Conservation (phyloP, 1,284 basidiomycete species). For the Porogramme epimiltina region DNA sequence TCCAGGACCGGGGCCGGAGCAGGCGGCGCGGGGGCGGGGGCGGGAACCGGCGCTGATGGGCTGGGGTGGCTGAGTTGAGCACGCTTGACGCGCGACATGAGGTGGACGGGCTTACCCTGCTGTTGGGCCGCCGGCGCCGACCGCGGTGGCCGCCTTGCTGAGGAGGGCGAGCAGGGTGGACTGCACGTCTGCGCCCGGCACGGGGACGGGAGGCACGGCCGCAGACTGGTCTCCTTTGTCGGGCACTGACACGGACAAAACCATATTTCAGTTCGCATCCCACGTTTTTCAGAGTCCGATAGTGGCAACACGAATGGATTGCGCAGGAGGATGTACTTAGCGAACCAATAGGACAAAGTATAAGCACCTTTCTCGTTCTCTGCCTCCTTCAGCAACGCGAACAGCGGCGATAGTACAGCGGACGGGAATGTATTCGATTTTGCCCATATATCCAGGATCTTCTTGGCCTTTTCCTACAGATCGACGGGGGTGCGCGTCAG, state of each 20-base stretch:
- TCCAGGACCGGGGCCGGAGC: slow-evolving; percentile 44
- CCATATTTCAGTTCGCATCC: slow-evolving; percentile 68
- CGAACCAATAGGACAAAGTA: slow-evolving; percentile 63
- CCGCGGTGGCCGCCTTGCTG: slow-evolving; percentile 53
- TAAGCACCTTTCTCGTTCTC: slow-evolving; percentile 77
- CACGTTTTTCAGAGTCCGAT: slow-evolving; percentile 42
- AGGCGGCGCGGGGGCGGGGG: slow-evolving; percentile 22
- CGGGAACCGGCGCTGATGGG: slow-evolving; percentile 65
- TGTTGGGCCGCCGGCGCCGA: neutral
- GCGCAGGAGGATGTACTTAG: slow-evolving; percentile 75
- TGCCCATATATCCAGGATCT: slow-evolving; percentile 93
- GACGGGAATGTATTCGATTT: slow-evolving; percentile 85
- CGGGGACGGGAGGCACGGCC: slow-evolving; percentile 25
- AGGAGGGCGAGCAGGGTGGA: slow-evolving; percentile 68
- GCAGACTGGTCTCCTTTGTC: slow-evolving; percentile 41
- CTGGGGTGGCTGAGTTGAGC: slow-evolving; percentile 38
- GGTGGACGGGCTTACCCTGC: slow-evolving; percentile 1
- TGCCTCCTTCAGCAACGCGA: slow-evolving; percentile 62
- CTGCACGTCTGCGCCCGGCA: slow-evolving; percentile 47
- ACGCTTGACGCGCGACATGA: neutral
- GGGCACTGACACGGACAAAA: slow-evolving; percentile 65
- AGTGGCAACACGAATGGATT: slow-evolving; percentile 54
- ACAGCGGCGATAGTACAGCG: slow-evolving; percentile 65
- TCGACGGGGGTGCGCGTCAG: slow-evolving; percentile 37
- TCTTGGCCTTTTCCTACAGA: slow-evolving; percentile 89